Percentiles rank a stretch among this genome's conserved stretches.
Evolutionary conservation across 139 green algal species (phyloP).

Genomic region (Ulvella scutata): DNA sequence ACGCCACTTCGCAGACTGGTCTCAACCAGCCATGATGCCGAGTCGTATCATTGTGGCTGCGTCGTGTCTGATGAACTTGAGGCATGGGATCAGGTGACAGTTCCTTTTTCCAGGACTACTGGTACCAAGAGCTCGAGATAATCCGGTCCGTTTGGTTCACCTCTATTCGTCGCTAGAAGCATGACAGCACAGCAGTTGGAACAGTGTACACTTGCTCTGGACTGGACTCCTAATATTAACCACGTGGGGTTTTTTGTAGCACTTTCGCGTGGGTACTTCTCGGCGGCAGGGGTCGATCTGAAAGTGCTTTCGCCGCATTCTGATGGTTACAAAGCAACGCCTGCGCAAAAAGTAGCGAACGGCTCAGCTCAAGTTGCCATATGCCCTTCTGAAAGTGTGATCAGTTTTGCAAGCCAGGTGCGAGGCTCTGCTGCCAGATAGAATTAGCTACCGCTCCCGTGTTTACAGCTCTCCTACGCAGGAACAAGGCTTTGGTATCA

Average conservation of each 20-base stretch:
- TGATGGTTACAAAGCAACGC: slow-evolving; percentile 46
- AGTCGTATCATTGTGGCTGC: too few relatives aligned
- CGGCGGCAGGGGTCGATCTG: slow-evolving; percentile 21
- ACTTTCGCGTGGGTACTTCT: slow-evolving; percentile 28
- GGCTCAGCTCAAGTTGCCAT: slow-evolving; percentile 30
- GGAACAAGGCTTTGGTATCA: too few relatives aligned
- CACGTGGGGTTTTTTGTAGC: slow-evolving; percentile 41
- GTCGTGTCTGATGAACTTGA: too few relatives aligned
- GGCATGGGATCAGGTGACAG: too few relatives aligned
- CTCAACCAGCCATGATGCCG: too few relatives aligned
- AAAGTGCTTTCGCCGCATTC: slow-evolving; percentile 29
- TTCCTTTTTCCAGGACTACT: too few relatives aligned
- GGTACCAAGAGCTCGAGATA: too few relatives aligned
- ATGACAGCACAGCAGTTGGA: not conserved
- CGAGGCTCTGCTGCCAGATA: not conserved
- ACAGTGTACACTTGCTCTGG: slow-evolving; percentile 38
- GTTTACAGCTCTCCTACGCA: slow-evolving; percentile 20
- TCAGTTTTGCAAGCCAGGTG: not conserved
- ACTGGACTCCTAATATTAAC: slow-evolving; percentile 78
- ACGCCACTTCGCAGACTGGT: too few relatives aligned
- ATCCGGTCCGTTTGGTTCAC: too few relatives aligned
- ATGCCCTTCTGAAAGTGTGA: slow-evolving; percentile 32
- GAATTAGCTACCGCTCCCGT: slow-evolving; percentile 21
- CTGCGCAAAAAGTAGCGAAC: slow-evolving; percentile 23
- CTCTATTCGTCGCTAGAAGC: too few relatives aligned